phyloP scores from a whole-genome alignment of 2,329 filamentous ascomycete genomes.

The Whalleya microplaca region DNA sequence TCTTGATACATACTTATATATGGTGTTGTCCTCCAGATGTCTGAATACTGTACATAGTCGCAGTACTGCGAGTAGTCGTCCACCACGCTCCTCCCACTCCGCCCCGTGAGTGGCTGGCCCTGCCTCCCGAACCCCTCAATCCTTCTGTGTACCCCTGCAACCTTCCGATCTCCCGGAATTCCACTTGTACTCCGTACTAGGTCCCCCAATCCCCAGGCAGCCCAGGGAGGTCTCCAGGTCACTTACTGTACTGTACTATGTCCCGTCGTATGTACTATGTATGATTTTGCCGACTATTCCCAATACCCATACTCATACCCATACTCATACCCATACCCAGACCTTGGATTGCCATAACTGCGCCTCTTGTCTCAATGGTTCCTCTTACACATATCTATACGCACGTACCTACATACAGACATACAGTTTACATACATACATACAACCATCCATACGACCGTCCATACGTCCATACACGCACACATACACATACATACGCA shows the following conservation, averaged over 20 bases:
- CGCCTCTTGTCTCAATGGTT: neutral
- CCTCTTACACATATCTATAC: neutral
- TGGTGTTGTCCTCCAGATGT: too few relatives aligned
- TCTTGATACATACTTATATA: too few relatives aligned
- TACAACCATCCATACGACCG: too few relatives aligned
- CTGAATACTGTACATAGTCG: too few relatives aligned
- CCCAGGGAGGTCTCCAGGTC: constrained; percentile 13
- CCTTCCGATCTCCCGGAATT: constrained; percentile 40
- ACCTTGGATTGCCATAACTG: neutral
- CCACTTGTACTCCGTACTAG: constrained; percentile 21
- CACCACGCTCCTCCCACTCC: neutral
- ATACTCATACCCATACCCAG: neutral
- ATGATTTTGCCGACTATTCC: neutral
- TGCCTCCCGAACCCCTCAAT: constrained; percentile 27
- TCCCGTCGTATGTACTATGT: too few relatives aligned
- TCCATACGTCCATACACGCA: too few relatives aligned
- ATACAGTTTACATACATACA: neutral
- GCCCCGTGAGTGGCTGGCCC: constrained; percentile 24
- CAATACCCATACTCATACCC: neutral
- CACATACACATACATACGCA: neutral
- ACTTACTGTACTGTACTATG: constrained; percentile 23
- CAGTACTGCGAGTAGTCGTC: too few relatives aligned
- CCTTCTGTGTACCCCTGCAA: constrained; percentile 24
- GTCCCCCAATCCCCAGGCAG: too few relatives aligned
- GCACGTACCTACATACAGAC: neutral